These are phyloP conservation scores for Puya raimondii DNA, from an alignment of 176 grass and related monocot genomes.

Conservation along the genomic window DNA sequence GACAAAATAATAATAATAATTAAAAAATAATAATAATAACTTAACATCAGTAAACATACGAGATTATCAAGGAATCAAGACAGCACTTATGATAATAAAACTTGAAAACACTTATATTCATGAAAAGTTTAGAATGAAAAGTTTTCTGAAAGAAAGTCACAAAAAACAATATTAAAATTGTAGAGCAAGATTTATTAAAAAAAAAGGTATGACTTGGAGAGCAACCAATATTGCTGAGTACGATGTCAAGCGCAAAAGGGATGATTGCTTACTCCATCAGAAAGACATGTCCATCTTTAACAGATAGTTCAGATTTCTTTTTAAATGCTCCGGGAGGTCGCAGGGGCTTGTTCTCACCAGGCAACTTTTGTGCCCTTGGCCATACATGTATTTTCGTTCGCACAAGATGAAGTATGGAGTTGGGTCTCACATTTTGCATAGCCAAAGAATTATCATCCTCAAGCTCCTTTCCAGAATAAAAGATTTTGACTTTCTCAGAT, in stretches of 20 bases:
- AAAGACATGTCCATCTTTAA: conserved; percentile 90
- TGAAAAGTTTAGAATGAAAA: no score
- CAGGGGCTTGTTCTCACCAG: conserved; percentile 71
- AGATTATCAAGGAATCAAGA: no score
- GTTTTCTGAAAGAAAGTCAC: no score
- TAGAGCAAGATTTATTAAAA: background rate
- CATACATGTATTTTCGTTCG: conserved; percentile 73
- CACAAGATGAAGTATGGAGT: conserved; percentile 84
- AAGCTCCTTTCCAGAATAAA: conserved; percentile 81
- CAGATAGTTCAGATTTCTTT: conserved; percentile 83
- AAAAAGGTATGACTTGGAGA: background rate
- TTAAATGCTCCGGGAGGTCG: conserved; percentile 78
- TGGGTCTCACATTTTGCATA: conserved; percentile 55
- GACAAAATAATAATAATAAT: no score
- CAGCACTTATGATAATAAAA: no score
- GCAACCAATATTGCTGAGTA: background rate
- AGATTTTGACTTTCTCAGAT: conserved; percentile 69
- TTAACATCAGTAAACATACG: no score
- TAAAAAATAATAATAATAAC: no score
- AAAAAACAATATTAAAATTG: no score
- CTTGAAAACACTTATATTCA: no score
- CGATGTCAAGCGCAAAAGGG: background rate
- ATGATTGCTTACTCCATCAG: conserved; percentile 81
- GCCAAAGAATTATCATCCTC: conserved; percentile 54
- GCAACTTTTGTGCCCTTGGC: conserved; percentile 85